Base-by-base conservation (phyloP, 148 eudicot genomes). In the Amaranthus palmeri region DNA sequence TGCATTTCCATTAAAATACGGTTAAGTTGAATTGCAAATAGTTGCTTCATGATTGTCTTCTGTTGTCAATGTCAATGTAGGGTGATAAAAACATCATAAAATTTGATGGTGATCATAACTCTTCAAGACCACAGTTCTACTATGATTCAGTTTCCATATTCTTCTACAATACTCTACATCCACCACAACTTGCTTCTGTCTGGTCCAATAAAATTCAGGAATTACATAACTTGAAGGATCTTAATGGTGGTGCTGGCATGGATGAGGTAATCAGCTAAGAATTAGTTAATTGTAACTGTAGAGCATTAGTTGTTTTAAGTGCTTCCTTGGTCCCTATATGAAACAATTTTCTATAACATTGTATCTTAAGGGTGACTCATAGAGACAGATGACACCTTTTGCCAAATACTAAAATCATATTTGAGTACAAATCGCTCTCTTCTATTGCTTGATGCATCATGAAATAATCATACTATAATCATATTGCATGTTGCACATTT, bases 101-200 rank as follows among this genome's bases (percentile, higher is more conserved):
- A 76, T 90, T 92, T 80, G 91, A 90, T 63, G 97, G 97, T 47
- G 97, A 92, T 84, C 97, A 92, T 78, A 92, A 92, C 82, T 90
- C 97, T 67, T 87, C 97, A 44, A 85, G 97, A 64, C 96, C 97
- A 50, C 96, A 90, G 65, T 88, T 86, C 69, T 92, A 82, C 81
- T 90, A 90, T 81, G 97, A 92, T 61, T 85, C 96, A 0, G 88
- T 92, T 64, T 88, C 96, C 53, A 81, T 90, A 68, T 92, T 92
- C 82, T 92, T 92, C 83, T 80, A 82, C 78, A 88, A 92, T 44
- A 80, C 86, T 53, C 96, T 92, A 59, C 89, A 77, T 66, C 97
- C 92, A 65, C 97, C 97, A 73, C 86, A 67, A 74, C 71, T 74
- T 72, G 60, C 91, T 65, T 72, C 92, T 68, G 72, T 76, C 68